Evolutionary conservation across 2,329 filamentous ascomycete species (phyloP).

Genomic region (Camillea tinctor): DNA sequence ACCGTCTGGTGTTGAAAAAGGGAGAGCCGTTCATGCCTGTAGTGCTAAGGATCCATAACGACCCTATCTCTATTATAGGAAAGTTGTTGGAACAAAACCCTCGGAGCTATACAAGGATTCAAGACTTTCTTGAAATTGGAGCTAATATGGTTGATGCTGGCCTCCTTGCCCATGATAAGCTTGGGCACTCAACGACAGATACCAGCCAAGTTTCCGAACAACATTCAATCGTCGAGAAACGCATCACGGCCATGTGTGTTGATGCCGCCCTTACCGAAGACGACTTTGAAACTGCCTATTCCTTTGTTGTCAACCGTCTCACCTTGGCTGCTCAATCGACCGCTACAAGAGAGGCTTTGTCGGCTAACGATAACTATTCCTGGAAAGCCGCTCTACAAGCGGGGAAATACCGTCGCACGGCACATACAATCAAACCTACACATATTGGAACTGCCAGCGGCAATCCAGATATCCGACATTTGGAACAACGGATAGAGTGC

Average conservation of each 20-base stretch:
- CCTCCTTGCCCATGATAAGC: slow-evolving; percentile 38
- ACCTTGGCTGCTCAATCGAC: slow-evolving; percentile 35
- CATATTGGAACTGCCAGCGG: slow-evolving; percentile 60
- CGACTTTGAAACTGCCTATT: slow-evolving; percentile 84
- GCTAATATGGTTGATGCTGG: slow-evolving; percentile 64
- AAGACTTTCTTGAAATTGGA: slow-evolving; percentile 70
- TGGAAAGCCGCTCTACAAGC: slow-evolving; percentile 78
- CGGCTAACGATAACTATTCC: slow-evolving; percentile 60
- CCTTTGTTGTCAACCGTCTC: slow-evolving; percentile 73
- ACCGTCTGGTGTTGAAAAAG: slow-evolving; percentile 75
- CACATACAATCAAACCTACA: slow-evolving; percentile 53
- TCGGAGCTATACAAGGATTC: slow-evolving; percentile 70
- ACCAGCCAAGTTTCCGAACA: slow-evolving; percentile 29
- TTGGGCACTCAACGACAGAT: slow-evolving; percentile 23
- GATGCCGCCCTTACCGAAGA: slow-evolving; percentile 74
- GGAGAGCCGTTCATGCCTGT: slow-evolving; percentile 79
- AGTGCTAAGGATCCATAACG: slow-evolving; percentile 71
- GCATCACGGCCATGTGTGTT: slow-evolving; percentile 78
- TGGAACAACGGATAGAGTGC: slow-evolving; percentile 81
- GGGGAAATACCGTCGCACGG: slow-evolving; percentile 67
- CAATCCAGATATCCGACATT: slow-evolving; percentile 63
- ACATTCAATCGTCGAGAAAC: slow-evolving; percentile 52
- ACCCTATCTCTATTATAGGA: slow-evolving; percentile 70
- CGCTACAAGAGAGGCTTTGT: slow-evolving; percentile 16
- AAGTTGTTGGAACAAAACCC: slow-evolving; percentile 76